Conservation (phyloP, 2,329 filamentous ascomycete genomes). For the Periglandula ipomoeae region DNA sequence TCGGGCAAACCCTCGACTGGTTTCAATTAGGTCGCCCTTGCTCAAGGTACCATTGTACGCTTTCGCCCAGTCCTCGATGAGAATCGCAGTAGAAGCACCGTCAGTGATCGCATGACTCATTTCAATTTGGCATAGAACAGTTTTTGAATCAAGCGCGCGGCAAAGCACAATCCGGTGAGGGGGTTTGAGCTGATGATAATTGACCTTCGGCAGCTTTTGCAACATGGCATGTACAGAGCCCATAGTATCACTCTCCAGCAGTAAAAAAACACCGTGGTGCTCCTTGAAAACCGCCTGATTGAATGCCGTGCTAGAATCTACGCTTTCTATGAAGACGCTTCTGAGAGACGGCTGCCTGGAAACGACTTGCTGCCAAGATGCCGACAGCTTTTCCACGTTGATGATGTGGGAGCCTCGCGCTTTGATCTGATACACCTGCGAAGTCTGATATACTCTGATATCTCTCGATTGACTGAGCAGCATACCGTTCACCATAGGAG, state of each 20-base stretch:
- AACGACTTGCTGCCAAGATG: slow-evolving; percentile 10
- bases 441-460: slow-evolving; percentile 9
- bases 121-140: slow-evolving; percentile 19
- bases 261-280: background rate
- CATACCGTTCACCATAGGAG: slow-evolving; percentile 28
- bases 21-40: slow-evolving; percentile 1
- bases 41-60: slow-evolving; percentile 1
- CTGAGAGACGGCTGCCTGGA: slow-evolving; percentile 7
- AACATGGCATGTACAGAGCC: background rate
- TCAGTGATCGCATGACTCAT: slow-evolving; percentile 27
- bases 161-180: slow-evolving; percentile 3
- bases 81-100: slow-evolving; percentile 19
- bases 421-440: slow-evolving; percentile 13
- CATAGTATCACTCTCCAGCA: background rate
- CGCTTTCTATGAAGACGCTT: slow-evolving; percentile 8
- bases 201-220: background rate
- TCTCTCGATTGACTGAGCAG: slow-evolving; percentile 21
- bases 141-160: background rate
- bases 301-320: background rate
- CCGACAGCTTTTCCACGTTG: slow-evolving; percentile 5
- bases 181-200: slow-evolving; percentile 3
- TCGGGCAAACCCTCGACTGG: slow-evolving; percentile 3
- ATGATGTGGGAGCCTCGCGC: background rate
- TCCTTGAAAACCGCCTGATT: slow-evolving; percentile 7
- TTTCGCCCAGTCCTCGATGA: slow-evolving; percentile 7